Percentiles rank a stretch among this genome's conserved stretches.
These are phyloP conservation scores for Silene uniflora DNA, from an alignment of 148 eudicot genomes.

Conservation along the genomic window DNA sequence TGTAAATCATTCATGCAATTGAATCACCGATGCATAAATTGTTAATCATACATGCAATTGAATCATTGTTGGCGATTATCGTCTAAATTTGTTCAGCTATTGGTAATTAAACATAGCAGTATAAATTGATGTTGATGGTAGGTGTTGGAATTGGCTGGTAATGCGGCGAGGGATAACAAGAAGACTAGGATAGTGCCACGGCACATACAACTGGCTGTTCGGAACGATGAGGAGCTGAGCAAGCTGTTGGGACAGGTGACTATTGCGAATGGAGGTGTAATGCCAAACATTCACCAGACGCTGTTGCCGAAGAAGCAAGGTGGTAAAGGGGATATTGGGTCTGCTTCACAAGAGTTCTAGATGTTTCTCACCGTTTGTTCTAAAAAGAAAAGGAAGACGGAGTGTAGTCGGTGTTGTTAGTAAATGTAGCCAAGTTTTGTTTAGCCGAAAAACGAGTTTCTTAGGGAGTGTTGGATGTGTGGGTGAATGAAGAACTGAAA, in stretches of 20 bases:
- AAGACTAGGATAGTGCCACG: conserved; percentile 38
- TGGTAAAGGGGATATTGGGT: conserved; percentile 24
- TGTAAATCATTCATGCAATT: too few species aligned
- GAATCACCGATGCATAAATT: too few species aligned
- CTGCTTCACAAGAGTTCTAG: conserved; percentile 40
- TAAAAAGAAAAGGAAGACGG: too few species aligned
- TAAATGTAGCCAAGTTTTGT: too few species aligned
- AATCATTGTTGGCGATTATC: neutral
- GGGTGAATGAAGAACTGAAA: too few species aligned
- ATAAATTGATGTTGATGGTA: neutral
- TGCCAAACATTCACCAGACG: conserved; percentile 32
- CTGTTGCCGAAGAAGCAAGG: conserved; percentile 30
- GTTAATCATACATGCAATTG: too few species aligned
- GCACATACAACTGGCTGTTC: conserved; percentile 39
- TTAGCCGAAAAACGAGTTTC: too few species aligned
- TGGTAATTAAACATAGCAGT: too few species aligned
- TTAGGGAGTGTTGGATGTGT: too few species aligned
- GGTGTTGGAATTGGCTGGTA: conserved; percentile 45
- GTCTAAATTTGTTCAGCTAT: neutral
- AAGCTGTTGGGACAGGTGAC: conserved; percentile 35
- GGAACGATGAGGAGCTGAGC: conserved; percentile 42
- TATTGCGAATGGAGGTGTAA: conserved; percentile 40
- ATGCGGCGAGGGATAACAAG: conserved; percentile 44
- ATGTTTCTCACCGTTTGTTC: neutral
- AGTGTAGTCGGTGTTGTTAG: too few species aligned